phyloP scores from a whole-genome alignment of 2,329 filamentous ascomycete genomes.

The Sporothrix phasma region DNA sequence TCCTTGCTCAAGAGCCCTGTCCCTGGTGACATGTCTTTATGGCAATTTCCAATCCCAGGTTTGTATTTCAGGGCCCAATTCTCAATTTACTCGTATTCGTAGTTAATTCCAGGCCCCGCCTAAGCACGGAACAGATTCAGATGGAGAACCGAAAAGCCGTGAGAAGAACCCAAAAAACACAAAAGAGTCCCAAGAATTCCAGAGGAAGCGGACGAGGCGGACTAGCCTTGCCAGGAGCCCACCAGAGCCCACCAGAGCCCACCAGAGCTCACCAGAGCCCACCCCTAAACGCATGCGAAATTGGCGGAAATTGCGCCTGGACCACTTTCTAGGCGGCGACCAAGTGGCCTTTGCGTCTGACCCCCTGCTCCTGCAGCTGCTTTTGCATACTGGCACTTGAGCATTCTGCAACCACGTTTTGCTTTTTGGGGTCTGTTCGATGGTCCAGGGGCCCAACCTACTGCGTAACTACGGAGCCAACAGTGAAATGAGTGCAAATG shows the following conservation, averaged over 20 bases:
- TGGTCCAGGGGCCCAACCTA: not conserved
- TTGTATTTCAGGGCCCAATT: not conserved
- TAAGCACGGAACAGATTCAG: too few species aligned
- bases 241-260: too few species aligned
- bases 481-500: not conserved
- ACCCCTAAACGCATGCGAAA: not conserved
- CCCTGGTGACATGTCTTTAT: not conserved
- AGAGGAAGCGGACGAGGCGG: too few species aligned
- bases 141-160: too few species aligned
- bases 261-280: not conserved
- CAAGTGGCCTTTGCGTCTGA: not conserved
- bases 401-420: not conserved
- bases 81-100: too few species aligned
- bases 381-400: not conserved
- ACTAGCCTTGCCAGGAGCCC: not conserved
- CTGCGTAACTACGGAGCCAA: not conserved
- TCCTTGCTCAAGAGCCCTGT: not conserved
- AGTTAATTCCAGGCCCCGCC: too few species aligned
- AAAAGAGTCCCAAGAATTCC: not conserved
- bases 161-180: too few species aligned
- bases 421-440: not conserved
- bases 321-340: not conserved
- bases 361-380: not conserved
- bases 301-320: conserved; percentile 9
- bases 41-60: not conserved